phyloP scores from a whole-genome alignment of 2,329 filamentous ascomycete genomes.

The Periglandula ipomoeae region DNA sequence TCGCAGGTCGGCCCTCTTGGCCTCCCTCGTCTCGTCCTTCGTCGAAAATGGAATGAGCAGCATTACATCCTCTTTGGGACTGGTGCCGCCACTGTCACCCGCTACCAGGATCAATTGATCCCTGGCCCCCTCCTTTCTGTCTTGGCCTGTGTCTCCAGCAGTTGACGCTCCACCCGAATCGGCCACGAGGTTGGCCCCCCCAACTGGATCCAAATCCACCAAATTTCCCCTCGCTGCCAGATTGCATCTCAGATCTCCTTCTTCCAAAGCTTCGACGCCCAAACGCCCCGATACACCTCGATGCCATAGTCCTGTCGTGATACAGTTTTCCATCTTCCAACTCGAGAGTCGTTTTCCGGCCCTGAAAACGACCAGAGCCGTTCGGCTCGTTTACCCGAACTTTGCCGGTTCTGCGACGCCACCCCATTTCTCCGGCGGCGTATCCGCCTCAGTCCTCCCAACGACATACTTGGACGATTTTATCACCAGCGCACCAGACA shows the following conservation, averaged over 20 bases:
- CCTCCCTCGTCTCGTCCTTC: too few species aligned
- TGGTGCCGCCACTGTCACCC: constrained; percentile 4
- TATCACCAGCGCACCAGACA: not conserved
- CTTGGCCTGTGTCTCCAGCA: not conserved
- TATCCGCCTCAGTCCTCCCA: not conserved
- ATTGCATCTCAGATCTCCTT: constrained; percentile 1
- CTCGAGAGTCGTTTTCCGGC: not conserved
- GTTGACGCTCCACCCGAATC: constrained; percentile 7
- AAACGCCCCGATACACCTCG: not conserved
- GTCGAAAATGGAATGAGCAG: not conserved
- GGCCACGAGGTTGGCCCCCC: constrained; percentile 1
- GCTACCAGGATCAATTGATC: not conserved
- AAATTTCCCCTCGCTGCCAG: not conserved
- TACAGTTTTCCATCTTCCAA: too few species aligned
- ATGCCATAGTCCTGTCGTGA: not conserved
- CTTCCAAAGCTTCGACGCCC: not conserved
- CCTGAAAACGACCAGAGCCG: not conserved
- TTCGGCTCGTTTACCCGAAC: not conserved
- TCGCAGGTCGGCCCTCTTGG: too few species aligned
- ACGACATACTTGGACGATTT: not conserved
- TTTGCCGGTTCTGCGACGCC: not conserved
- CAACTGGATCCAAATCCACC: constrained; percentile 1
- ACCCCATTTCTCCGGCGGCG: not conserved
- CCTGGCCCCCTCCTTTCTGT: constrained; percentile 1
- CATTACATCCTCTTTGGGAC: not conserved